These are phyloP conservation scores for Nicotiana otophora DNA, from an alignment of 257 asterid genomes.

Conservation along the genomic window DNA sequence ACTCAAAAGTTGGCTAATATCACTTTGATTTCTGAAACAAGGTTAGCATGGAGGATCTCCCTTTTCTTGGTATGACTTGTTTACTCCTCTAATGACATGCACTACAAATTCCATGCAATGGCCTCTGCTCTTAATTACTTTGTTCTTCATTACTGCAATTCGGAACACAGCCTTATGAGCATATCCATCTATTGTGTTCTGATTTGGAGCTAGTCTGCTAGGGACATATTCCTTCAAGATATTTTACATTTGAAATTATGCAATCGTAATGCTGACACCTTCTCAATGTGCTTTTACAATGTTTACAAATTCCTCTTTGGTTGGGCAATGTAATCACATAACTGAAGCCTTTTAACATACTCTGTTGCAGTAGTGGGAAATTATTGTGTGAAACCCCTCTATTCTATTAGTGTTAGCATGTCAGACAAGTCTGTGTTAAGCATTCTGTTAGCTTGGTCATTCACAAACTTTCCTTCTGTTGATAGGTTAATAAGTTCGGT, in stretches of 20 bases:
- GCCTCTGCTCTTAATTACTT: no score
- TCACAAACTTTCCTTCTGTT: background rate
- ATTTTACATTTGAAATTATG: background rate
- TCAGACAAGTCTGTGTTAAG: background rate
- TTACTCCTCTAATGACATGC: background rate
- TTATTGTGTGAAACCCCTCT: no score
- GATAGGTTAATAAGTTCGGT: background rate
- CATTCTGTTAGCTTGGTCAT: background rate
- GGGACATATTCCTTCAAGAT: background rate
- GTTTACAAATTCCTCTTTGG: background rate
- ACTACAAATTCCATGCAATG: background rate
- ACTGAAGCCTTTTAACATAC: background rate
- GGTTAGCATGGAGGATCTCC: background rate
- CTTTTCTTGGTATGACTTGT: background rate
- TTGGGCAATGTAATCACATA: background rate
- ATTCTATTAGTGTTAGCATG: background rate
- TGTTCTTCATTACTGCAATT: background rate
- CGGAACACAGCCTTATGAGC: background rate
- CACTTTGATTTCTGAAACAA: conserved; percentile 1
- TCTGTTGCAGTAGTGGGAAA: background rate
- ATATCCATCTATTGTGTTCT: background rate
- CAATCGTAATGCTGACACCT: background rate
- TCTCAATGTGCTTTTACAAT: background rate
- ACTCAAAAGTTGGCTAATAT: background rate
- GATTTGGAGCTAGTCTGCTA: background rate